A percentile compares a stretch with the other conserved stretches of the same genome.
These are phyloP conservation scores for Ophiostoma novo-ulmi DNA, from an alignment of 2,329 filamentous ascomycete species.

Conservation along the genomic window DNA sequence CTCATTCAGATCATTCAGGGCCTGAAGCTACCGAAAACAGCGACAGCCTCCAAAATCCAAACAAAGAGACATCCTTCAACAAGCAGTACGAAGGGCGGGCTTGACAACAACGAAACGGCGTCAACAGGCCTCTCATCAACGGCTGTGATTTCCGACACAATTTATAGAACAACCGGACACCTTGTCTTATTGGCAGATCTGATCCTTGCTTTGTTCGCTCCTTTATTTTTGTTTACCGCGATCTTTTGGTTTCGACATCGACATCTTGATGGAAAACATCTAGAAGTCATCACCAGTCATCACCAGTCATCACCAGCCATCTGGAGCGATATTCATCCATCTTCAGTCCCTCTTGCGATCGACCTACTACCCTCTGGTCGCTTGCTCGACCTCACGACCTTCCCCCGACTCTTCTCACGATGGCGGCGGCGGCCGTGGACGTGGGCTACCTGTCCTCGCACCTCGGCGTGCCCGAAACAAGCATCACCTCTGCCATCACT, in stretches of 20 bases:
- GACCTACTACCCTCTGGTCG: neutral
- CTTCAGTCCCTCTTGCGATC: neutral
- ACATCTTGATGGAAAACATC: constrained; percentile 2
- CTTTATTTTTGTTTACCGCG: neutral
- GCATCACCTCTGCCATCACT: constrained; percentile 56
- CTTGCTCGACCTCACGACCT: neutral
- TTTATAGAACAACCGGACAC: neutral
- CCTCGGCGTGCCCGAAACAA: constrained; percentile 61
- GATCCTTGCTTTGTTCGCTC: constrained; percentile 3
- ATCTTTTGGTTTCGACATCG: constrained; percentile 3
- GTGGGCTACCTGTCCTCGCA: constrained; percentile 68
- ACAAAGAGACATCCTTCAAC: constrained; percentile 17
- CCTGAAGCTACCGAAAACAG: constrained; percentile 25
- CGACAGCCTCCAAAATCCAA: constrained; percentile 23
- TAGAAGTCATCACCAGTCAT: neutral
- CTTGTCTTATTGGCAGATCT: neutral
- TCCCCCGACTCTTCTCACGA: constrained; percentile 34
- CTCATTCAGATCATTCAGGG: neutral
- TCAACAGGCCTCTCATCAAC: neutral
- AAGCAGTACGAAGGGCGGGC: constrained; percentile 7
- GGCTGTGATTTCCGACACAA: neutral
- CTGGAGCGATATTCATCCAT: neutral
- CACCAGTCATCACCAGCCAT: neutral
- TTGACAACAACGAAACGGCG: constrained; percentile 11
- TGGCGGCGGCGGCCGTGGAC: constrained; percentile 61